Conservation (phyloP, 2,329 filamentous ascomycete genomes). For the Calonectria montana region DNA sequence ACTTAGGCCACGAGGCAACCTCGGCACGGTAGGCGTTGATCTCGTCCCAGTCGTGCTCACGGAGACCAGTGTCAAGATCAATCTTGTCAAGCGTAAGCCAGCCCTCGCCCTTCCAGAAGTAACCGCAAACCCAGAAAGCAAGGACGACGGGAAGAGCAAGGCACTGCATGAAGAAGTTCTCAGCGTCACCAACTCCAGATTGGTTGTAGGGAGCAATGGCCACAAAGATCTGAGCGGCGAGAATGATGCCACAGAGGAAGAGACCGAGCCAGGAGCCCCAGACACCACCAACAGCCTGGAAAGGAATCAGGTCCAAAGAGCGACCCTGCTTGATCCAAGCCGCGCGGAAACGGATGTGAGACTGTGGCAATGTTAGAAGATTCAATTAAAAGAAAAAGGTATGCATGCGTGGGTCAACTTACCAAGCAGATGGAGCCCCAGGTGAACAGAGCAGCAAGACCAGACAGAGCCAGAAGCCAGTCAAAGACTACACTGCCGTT, state of each 20-base stretch:
- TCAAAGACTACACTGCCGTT: constrained; percentile 66
- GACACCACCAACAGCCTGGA: constrained; percentile 69
- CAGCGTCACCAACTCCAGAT: constrained; percentile 50
- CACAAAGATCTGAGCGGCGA: constrained; percentile 64
- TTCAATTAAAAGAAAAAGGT: fast-evolving
- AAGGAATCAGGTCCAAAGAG: constrained; percentile 73
- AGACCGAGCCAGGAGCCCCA: constrained; percentile 73
- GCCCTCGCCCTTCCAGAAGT: constrained; percentile 72
- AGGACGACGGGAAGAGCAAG: constrained; percentile 65
- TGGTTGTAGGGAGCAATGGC: constrained; percentile 54
- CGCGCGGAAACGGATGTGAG: constrained; percentile 73
- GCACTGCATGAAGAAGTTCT: constrained; percentile 66
- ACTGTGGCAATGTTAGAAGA: constrained; percentile 8
- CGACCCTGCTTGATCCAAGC: constrained; percentile 70
- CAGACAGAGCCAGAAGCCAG: constrained; percentile 74
- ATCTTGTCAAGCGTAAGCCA: constrained; percentile 71
- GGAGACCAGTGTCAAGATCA: constrained; percentile 74
- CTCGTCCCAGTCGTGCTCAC: constrained; percentile 72
- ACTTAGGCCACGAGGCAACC: constrained; percentile 61
- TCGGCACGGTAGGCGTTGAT: constrained; percentile 65
- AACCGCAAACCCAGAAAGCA: constrained; percentile 66
- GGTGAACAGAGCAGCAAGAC: constrained; percentile 71
- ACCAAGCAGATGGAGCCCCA: constrained; percentile 74
- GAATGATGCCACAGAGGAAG: constrained; percentile 62
- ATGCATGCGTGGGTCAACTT: constrained; percentile 6